These are phyloP conservation scores for Candida gigantensis DNA, from an alignment of 1,139 yeast genomes.

Conservation along the genomic window DNA sequence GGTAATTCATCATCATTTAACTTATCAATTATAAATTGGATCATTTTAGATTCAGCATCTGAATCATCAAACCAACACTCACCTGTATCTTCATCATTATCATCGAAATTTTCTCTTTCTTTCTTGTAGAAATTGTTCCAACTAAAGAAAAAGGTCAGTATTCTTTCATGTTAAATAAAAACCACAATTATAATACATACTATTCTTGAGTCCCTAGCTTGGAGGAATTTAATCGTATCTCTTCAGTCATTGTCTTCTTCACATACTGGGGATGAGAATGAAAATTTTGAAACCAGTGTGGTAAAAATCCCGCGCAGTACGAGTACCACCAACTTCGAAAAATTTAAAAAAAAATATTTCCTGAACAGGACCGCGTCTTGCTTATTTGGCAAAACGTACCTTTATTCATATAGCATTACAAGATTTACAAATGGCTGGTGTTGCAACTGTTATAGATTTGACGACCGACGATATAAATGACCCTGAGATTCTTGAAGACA, in stretches of 20 bases:
- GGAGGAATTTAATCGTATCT: constrained; percentile 64
- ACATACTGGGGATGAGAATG: background rate
- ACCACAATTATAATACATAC: no score
- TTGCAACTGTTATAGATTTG: background rate
- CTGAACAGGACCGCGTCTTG: constrained; percentile 1
- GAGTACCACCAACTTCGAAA: no score
- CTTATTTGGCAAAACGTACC: background rate
- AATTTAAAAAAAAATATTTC: background rate
- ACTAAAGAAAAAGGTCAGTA: no score
- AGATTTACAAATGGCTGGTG: background rate
- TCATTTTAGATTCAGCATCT: constrained; percentile 83
- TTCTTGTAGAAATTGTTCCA: constrained; percentile 86
- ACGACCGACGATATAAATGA: background rate
- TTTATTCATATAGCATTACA: background rate
- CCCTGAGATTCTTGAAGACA: no score
- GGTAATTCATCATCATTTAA: constrained; percentile 28
- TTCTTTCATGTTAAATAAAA: no score
- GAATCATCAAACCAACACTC: constrained; percentile 96
- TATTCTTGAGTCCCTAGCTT: constrained; percentile 78
- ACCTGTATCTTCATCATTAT: constrained; percentile 82
- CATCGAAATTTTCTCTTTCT: constrained; percentile 69
- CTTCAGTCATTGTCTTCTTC: constrained; percentile 50
- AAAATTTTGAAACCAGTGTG: no score
- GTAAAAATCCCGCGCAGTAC: no score
- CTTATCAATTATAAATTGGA: constrained; percentile 54